Conservation (phyloP, 2,329 filamentous ascomycete species). For the Bipolaris bicolor region DNA sequence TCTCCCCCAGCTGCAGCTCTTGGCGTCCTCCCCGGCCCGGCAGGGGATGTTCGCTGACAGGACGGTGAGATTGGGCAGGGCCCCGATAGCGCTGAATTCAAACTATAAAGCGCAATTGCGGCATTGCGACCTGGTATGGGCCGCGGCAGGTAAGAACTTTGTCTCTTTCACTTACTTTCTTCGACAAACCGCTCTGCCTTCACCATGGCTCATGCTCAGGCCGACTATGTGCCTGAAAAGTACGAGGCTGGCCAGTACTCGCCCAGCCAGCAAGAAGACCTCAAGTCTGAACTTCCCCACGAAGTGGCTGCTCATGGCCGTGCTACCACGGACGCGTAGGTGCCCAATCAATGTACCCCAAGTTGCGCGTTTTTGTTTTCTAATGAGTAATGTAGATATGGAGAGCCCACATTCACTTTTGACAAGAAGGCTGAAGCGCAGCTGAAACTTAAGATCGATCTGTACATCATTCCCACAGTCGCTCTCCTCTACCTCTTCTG, state of each 20-base stretch:
- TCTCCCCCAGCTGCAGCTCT: slow-evolving; percentile 2
- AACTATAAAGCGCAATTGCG: slow-evolving; percentile 13
- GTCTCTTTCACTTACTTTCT: neutral
- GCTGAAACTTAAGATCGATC: slow-evolving; percentile 68
- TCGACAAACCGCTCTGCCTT: neutral
- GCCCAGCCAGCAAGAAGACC: slow-evolving; percentile 35
- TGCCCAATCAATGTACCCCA: neutral
- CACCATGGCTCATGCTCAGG: slow-evolving; percentile 18
- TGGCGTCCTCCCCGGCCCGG: slow-evolving; percentile 9
- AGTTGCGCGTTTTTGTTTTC: slow-evolving; percentile 6
- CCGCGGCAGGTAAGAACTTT: neutral
- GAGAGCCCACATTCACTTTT: slow-evolving; percentile 50
- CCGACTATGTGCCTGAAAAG: slow-evolving; percentile 1
- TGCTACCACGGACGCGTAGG: slow-evolving; percentile 42
- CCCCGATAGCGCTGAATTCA: slow-evolving; percentile 1
- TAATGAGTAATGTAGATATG: slow-evolving; percentile 30
- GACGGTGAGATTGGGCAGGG: slow-evolving; percentile 8
- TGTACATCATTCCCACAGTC: slow-evolving; percentile 70
- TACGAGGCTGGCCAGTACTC: slow-evolving; percentile 23
- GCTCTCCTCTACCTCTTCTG: slow-evolving; percentile 72
- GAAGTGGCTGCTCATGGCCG: slow-evolving; percentile 38
- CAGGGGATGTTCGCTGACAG: slow-evolving; percentile 4
- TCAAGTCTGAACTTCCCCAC: slow-evolving; percentile 35
- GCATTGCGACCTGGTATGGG: slow-evolving; percentile 12
- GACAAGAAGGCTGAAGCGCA: slow-evolving; percentile 63